Evolutionary conservation across 306 rosid species (phyloP).

Genomic region (Vachellia pachyceras): DNA sequence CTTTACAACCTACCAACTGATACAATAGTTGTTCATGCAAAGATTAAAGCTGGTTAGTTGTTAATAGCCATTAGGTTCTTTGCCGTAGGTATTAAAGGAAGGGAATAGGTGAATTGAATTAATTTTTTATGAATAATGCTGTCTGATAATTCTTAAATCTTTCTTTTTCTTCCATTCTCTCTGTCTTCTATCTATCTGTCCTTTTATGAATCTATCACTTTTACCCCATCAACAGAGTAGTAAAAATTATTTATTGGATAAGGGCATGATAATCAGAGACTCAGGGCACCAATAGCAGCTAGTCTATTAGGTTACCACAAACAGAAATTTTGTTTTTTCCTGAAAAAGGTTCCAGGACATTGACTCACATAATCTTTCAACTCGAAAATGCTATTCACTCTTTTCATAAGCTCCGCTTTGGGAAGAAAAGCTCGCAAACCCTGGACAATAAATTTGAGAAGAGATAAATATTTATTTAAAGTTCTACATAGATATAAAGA

Average conservation of each 20-base stretch:
- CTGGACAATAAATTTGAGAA: conserved; percentile 52
- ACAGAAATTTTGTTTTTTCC: conserved; percentile 15
- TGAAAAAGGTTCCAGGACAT: conserved; percentile 6
- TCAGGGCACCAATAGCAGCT: conserved; percentile 5
- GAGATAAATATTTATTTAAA: conserved; percentile 19
- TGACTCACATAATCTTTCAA: conserved; percentile 79
- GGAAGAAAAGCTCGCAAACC: conserved; percentile 94
- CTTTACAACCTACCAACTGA: no score
- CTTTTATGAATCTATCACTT: background rate
- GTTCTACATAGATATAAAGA: conserved; percentile 24
- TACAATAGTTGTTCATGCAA: background rate
- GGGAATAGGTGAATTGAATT: background rate
- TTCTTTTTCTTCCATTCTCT: background rate
- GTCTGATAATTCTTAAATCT: background rate
- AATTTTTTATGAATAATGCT: background rate
- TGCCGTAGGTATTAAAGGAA: background rate
- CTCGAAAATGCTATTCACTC: conserved; percentile 77
- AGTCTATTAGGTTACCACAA: background rate
- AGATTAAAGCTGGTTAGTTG: background rate
- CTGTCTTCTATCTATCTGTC: background rate
- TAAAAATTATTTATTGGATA: background rate
- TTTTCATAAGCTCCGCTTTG: conserved; percentile 77
- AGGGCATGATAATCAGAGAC: background rate
- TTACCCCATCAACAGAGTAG: background rate
- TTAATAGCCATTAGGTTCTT: background rate